A percentile compares a stretch with the other conserved stretches of the same genome.
Evolutionary conservation across 1,284 basidiomycete species (phyloP).

Genomic region (Ceratobasidium papillatum): DNA sequence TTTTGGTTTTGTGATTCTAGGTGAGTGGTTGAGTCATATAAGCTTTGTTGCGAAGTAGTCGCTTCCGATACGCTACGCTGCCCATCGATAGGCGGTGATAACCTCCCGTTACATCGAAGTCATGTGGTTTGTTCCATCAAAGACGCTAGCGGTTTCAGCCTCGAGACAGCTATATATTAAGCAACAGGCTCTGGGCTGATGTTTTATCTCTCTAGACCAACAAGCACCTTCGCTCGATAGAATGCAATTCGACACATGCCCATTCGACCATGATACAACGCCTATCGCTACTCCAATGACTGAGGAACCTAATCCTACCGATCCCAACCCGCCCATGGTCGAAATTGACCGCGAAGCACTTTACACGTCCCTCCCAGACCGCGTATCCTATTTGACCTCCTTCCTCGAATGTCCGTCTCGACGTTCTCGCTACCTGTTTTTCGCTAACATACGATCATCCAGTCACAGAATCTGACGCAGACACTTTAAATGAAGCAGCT

Average conservation of each 20-base stretch:
- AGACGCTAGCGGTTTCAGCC: neutral
- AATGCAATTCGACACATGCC: neutral
- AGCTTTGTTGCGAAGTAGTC: neutral
- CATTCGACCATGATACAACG: neutral
- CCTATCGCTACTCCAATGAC: neutral
- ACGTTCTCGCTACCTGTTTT: neutral
- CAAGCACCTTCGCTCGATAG: neutral
- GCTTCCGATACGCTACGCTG: neutral
- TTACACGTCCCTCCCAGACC: conserved; percentile 35
- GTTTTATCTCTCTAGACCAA: neutral
- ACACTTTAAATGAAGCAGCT: conserved; percentile 28
- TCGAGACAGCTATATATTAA: conserved; percentile 4
- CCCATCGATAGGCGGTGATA: neutral
- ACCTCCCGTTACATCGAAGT: neutral
- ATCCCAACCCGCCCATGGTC: conserved; percentile 6
- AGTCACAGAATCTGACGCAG: conserved; percentile 34
- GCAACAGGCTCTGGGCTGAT: neutral
- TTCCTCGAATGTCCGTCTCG: conserved; percentile 19
- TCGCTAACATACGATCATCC: neutral
- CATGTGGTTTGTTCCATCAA: neutral
- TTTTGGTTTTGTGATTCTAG: neutral
- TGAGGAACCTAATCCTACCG: neutral
- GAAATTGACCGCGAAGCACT: conserved; percentile 20
- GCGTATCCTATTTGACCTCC: conserved; percentile 20
- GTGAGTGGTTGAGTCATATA: too few relatives aligned